A percentile compares a stretch with the other conserved stretches of the same genome.
These are phyloP conservation scores for Tolypocladium paradoxum DNA, from an alignment of 2,329 filamentous ascomycete species.

Conservation along the genomic window DNA sequence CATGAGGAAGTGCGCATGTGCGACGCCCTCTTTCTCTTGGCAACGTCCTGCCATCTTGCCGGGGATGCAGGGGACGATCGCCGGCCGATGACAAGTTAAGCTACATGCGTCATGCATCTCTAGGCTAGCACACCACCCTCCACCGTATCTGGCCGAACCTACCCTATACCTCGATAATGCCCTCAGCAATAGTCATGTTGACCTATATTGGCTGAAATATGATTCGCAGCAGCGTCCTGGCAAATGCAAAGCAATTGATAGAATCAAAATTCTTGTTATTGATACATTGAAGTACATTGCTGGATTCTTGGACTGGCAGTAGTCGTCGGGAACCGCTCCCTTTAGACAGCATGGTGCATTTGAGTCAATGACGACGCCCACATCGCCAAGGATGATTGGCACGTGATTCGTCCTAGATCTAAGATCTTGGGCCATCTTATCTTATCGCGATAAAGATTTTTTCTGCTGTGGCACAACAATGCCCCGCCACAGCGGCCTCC, in stretches of 20 bases:
- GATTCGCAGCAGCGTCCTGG: neutral
- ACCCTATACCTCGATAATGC: neutral
- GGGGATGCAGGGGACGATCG: neutral
- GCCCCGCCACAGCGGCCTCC: neutral
- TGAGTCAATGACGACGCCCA: neutral
- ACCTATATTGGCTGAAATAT: neutral
- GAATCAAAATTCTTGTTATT: neutral
- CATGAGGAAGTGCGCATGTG: neutral
- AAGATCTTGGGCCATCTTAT: neutral
- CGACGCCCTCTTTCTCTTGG: neutral
- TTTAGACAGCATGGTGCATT: no score
- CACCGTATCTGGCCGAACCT: neutral
- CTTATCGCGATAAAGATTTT: constrained; percentile 1
- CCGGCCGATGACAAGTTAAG: neutral
- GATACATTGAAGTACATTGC: no score
- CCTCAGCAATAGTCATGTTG: no score
- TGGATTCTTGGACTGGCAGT: no score
- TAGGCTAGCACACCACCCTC: no score
- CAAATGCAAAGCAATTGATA: neutral
- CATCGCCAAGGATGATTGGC: no score
- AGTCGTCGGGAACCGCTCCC: neutral
- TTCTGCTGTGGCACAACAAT: neutral
- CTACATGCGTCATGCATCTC: neutral
- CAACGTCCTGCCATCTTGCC: neutral
- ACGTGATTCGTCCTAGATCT: neutral